These are phyloP conservation scores for Angomonas ambiguus DNA, from an alignment of 208 protist genomes.

Conservation along the genomic window DNA sequence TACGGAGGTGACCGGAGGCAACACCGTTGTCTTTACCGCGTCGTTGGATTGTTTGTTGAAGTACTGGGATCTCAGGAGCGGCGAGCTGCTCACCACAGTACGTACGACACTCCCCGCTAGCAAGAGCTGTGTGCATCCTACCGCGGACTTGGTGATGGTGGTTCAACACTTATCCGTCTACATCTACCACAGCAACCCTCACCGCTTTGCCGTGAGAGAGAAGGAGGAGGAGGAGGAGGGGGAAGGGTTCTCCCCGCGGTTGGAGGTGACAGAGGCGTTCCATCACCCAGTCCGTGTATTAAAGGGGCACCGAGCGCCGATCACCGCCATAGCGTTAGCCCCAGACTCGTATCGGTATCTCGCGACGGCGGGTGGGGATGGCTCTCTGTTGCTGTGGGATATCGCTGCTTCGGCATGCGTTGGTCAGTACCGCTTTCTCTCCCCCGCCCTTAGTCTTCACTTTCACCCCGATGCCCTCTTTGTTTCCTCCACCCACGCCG, in stretches of 20 bases:
- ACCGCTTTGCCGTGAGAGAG: slow-evolving; percentile 31
- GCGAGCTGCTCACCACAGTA: slow-evolving; percentile 33
- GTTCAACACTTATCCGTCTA: slow-evolving; percentile 69
- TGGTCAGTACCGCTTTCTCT: slow-evolving; percentile 71
- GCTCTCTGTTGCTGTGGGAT: slow-evolving; percentile 79
- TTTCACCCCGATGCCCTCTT: slow-evolving; percentile 88
- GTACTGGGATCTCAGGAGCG: slow-evolving; percentile 60
- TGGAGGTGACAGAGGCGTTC: slow-evolving; percentile 18
- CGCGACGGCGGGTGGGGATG: slow-evolving; percentile 66
- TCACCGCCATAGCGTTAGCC: slow-evolving; percentile 73
- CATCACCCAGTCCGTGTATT: slow-evolving; percentile 64
- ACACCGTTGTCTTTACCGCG: slow-evolving; percentile 66
- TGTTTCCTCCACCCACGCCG: slow-evolving; percentile 77
- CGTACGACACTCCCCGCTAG: slow-evolving; percentile 49
- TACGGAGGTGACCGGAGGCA: slow-evolving; percentile 71
- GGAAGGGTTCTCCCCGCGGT: not conserved
- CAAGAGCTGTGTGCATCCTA: slow-evolving; percentile 68
- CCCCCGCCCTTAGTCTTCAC: slow-evolving; percentile 67
- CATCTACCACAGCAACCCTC: slow-evolving; percentile 74
- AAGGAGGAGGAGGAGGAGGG: not conserved
- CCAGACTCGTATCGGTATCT: slow-evolving; percentile 75
- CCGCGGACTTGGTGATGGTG: slow-evolving; percentile 61
- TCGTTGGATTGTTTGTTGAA: slow-evolving; percentile 73
- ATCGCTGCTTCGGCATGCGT: slow-evolving; percentile 79
- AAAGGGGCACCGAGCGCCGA: slow-evolving; percentile 71